These are phyloP conservation scores for Termitomyces bulborhizus DNA, from an alignment of 768 basidiomycete genomes.

Conservation along the genomic window DNA sequence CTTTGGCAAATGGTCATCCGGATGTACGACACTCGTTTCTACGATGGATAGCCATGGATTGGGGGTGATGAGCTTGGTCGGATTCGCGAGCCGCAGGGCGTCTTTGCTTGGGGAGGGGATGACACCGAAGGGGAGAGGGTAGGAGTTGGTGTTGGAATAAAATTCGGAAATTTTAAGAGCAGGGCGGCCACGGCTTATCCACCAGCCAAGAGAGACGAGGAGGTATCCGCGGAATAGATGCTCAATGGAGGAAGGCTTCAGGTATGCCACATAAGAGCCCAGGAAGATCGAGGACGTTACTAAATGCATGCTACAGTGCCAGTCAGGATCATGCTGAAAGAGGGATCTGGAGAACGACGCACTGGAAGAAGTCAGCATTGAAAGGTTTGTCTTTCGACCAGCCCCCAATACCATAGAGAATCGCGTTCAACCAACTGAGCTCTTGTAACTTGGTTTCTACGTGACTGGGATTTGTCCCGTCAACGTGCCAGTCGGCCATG, in stretches of 20 bases:
- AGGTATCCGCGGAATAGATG: conserved; percentile 59
- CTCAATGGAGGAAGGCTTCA: conserved; percentile 37
- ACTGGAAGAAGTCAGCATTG: conserved; percentile 20
- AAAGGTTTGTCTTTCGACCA: conserved; percentile 14
- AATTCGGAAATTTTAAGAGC: conserved; percentile 43
- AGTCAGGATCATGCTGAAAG: background rate
- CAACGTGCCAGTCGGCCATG: conserved; percentile 14
- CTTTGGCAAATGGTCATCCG: conserved; percentile 46
- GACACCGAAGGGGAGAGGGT: conserved; percentile 13
- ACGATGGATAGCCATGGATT: conserved; percentile 60
- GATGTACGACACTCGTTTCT: conserved; percentile 48
- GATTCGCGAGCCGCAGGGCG: conserved; percentile 19
- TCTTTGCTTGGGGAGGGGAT: conserved; percentile 20
- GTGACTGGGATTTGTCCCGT: conserved; percentile 8
- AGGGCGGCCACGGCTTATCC: conserved; percentile 53
- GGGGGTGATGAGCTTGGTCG: conserved; percentile 31
- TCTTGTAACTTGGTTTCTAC: conserved; percentile 15
- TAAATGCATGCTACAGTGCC: conserved; percentile 47
- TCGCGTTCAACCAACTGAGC: conserved; percentile 16
- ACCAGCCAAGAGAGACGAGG: conserved; percentile 44
- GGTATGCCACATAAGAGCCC: conserved; percentile 35
- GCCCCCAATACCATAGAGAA: conserved; percentile 17
- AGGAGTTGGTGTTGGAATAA: conserved; percentile 24
- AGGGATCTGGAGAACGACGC: background rate
- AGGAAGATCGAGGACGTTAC: conserved; percentile 64